These are phyloP conservation scores for Penicillium longicatenatum DNA, from an alignment of 495 filamentous ascomycete genomes.

Conservation along the genomic window DNA sequence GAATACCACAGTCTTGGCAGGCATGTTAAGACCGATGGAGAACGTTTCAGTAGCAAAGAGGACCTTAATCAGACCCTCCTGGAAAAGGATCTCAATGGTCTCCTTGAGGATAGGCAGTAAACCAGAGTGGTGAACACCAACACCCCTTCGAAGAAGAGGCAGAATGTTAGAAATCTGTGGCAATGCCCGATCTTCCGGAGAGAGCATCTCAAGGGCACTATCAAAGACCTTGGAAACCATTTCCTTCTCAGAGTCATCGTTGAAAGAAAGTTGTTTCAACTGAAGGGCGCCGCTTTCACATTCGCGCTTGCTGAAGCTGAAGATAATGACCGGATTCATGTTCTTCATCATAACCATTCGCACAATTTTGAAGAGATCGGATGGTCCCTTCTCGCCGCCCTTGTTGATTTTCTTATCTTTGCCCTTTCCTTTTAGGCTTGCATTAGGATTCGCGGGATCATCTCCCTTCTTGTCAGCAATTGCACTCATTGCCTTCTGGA, in stretches of 20 bases:
- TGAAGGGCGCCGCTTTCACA: slow-evolving; percentile 85
- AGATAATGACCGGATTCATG: slow-evolving; percentile 97
- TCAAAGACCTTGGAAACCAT: slow-evolving; percentile 94
- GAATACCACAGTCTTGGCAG: slow-evolving; percentile 97
- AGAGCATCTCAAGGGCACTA: slow-evolving; percentile 85
- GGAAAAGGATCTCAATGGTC: slow-evolving; percentile 98
- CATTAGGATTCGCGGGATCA: slow-evolving; percentile 74
- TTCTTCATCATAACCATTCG: slow-evolving; percentile 97
- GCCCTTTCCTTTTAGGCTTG: slow-evolving; percentile 79
- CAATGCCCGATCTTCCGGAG: slow-evolving; percentile 83
- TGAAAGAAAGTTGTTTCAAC: slow-evolving; percentile 88
- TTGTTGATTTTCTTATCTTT: slow-evolving; percentile 91
- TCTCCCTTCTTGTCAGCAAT: slow-evolving; percentile 88
- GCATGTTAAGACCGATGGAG: slow-evolving; percentile 98
- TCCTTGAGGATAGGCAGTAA: slow-evolving; percentile 96
- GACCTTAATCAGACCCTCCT: slow-evolving; percentile 96
- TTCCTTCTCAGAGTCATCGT: slow-evolving; percentile 91
- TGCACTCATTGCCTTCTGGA: slow-evolving; percentile 87
- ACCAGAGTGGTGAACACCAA: slow-evolving; percentile 96
- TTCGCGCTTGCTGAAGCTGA: slow-evolving; percentile 97
- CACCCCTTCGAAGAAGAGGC: slow-evolving; percentile 84
- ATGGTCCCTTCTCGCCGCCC: slow-evolving; percentile 70
- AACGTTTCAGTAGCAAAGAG: slow-evolving; percentile 98
- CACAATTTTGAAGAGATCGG: slow-evolving; percentile 95
- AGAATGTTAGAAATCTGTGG: slow-evolving; percentile 91